Conservation (phyloP, 495 filamentous ascomycete species). For the Podospora didyma region DNA sequence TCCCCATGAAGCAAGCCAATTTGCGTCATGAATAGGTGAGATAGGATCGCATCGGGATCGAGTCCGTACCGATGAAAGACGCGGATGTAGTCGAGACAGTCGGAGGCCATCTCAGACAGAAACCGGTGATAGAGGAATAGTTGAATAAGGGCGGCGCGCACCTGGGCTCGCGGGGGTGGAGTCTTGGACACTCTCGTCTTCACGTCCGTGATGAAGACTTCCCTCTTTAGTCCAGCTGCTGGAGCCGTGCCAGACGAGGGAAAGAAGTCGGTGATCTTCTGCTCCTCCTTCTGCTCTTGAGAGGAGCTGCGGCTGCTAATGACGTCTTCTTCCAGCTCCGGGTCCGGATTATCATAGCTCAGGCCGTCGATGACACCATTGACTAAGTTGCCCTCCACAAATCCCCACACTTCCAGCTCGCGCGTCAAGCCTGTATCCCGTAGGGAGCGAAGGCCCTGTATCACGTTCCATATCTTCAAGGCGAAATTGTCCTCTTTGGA, state of each 20-base stretch:
- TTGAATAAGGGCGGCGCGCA: slow-evolving; percentile 77
- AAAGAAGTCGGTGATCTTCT: too few relatives aligned
- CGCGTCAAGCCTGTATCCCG: slow-evolving; percentile 76
- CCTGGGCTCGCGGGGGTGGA: slow-evolving; percentile 61
- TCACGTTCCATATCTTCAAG: slow-evolving; percentile 85
- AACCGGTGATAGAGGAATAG: slow-evolving; percentile 90
- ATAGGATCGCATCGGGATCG: slow-evolving; percentile 60
- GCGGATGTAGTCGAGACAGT: slow-evolving; percentile 59
- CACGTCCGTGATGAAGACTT: slow-evolving; percentile 78
- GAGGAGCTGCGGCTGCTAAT: slow-evolving; percentile 25
- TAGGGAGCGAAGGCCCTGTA: slow-evolving; percentile 76
- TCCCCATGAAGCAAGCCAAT: slow-evolving; percentile 66
- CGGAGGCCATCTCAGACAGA: slow-evolving; percentile 67
- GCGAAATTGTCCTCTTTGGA: slow-evolving; percentile 81
- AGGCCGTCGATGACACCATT: slow-evolving; percentile 89
- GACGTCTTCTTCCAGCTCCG: slow-evolving; percentile 56
- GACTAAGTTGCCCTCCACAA: slow-evolving; percentile 75
- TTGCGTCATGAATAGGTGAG: slow-evolving; percentile 75
- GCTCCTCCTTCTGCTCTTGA: slow-evolving; percentile 22
- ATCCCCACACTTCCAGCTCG: slow-evolving; percentile 91
- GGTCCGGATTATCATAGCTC: slow-evolving; percentile 71
- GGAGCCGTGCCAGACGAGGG: slow-evolving; percentile 60
- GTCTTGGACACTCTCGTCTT: slow-evolving; percentile 70
- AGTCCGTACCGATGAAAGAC: slow-evolving; percentile 70
- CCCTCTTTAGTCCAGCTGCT: slow-evolving; percentile 44